Evolutionary conservation across 805 yeast genomes (phyloP), one percentile per base, ranked within the genome.

Genomic region (Lachancea quebecensis): DNA sequence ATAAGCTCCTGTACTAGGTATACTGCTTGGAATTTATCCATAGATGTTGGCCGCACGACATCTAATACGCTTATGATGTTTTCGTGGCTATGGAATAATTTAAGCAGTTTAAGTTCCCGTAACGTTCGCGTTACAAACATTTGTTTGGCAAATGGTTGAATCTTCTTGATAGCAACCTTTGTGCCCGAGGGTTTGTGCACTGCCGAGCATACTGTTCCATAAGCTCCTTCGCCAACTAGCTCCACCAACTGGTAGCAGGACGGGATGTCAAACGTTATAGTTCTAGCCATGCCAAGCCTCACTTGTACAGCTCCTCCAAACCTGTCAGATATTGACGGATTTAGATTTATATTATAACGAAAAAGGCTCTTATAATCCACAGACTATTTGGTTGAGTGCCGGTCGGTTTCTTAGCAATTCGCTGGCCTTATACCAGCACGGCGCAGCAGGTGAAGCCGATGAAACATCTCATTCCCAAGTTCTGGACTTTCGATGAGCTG

Each of bases 191-290:
- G 81, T 47, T 70, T 71, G 53, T 82, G 87, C 10, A 72, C 60
- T 0, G 89, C 93, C 3, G 79, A 72, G 39, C 85, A 82, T 4
- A 85, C 95, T 2, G 83, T 74, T 0, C 95, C 93, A 53, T 85
- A 85, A 0, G 93, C 89, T 1, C 95, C 95, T 60, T 82, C 86
- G 4, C 95, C 95, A 5, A 85, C 67, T 4, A 82, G 68, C 47
- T 77, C 78, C 15, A 69, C 67, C 7, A 84, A 73, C 48, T 77
- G 77, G 58, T 79, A 85, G 51, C 76, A 78, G 39, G 76, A 73
- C 2, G 82, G 77, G 12, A 84, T 75, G 54, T 81, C 81, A 64
- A 82, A 84, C 2, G 79, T 73, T 45, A 74, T 73, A 38, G 76
- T 74, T 46, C 78, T 63, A n/a, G 37, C 37, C 37, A 34, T 34